A percentile compares a stretch with the other conserved stretches of the same genome.
These are phyloP conservation scores for Hanseniaspora occidentalis DNA, from an alignment of 805 yeast genomes.

Conservation along the genomic window DNA sequence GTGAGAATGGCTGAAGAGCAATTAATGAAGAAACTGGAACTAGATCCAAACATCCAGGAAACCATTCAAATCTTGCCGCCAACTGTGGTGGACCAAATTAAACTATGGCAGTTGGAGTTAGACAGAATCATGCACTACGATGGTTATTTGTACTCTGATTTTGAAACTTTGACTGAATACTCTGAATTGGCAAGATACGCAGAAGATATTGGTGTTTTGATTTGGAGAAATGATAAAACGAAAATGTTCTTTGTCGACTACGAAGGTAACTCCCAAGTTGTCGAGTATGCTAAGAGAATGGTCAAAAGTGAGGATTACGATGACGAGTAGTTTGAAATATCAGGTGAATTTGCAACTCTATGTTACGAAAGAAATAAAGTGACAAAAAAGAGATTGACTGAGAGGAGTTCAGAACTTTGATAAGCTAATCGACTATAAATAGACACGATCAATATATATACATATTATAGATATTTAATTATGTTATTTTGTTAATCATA, in stretches of 20 bases:
- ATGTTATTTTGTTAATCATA: too few species aligned
- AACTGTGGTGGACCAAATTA: slow-evolving; percentile 92
- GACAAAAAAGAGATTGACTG: not conserved
- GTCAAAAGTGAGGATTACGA: slow-evolving; percentile 13
- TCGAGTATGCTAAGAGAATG: slow-evolving; percentile 77
- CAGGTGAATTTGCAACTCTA: not conserved
- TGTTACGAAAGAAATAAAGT: not conserved
- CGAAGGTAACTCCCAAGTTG: slow-evolving; percentile 80
- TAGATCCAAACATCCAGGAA: slow-evolving; percentile 34
- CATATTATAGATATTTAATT: too few species aligned
- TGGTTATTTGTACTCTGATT: slow-evolving; percentile 83
- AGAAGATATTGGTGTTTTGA: slow-evolving; percentile 75
- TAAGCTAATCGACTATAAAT: too few species aligned
- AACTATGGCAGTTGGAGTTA: slow-evolving; percentile 90
- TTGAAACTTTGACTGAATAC: slow-evolving; percentile 65
- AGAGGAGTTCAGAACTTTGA: too few species aligned
- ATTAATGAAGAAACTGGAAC: slow-evolving; percentile 53
- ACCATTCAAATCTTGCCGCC: slow-evolving; percentile 69
- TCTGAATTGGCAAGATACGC: slow-evolving; percentile 65
- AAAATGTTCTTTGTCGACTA: slow-evolving; percentile 74
- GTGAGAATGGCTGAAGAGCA: slow-evolving; percentile 57
- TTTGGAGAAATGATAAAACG: slow-evolving; percentile 70
- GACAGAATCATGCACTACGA: slow-evolving; percentile 81
- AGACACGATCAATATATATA: too few species aligned
- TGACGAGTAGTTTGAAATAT: not conserved